phyloP scores from a whole-genome alignment of 495 filamentous ascomycete genomes.

The Penicillium angulare region DNA sequence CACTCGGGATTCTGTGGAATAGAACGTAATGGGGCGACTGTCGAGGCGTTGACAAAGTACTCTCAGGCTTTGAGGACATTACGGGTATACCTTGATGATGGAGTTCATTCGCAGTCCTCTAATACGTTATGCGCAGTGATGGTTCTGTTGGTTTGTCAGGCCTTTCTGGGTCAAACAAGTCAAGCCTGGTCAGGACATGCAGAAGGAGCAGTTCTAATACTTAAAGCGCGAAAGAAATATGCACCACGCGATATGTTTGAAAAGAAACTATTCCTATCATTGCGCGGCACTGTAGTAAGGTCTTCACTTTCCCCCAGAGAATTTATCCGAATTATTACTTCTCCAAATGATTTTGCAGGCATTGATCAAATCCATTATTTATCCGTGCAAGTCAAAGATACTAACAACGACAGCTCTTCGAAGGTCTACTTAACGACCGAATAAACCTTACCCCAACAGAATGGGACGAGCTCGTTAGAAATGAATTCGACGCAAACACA shows the following conservation, averaged over 20 bases:
- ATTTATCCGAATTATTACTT: no score
- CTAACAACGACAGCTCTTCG: constrained; percentile 32
- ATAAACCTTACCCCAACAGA: constrained; percentile 35
- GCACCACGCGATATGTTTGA: constrained; percentile 39
- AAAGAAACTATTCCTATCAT: constrained; percentile 30
- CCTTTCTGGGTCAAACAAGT: constrained; percentile 19
- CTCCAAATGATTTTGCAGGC: no score
- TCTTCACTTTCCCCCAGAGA: background rate
- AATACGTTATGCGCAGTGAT: constrained; percentile 47
- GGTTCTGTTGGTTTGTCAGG: constrained; percentile 40
- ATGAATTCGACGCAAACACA: constrained; percentile 21
- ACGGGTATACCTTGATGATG: constrained; percentile 36
- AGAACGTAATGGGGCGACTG: constrained; percentile 6
- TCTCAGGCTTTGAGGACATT: constrained; percentile 35
- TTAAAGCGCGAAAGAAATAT: constrained; percentile 34
- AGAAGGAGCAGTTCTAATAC: constrained; percentile 39
- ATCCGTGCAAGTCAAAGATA: background rate
- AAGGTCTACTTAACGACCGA: constrained; percentile 37
- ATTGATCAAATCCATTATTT: no score
- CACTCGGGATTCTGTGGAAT: constrained; percentile 27
- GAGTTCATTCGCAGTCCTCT: constrained; percentile 29
- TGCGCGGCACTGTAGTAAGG: constrained; percentile 42
- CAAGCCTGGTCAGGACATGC: constrained; percentile 33
- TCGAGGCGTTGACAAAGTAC: constrained; percentile 34
- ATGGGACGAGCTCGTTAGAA: constrained; percentile 35